Conservation (phyloP, 129 eudicot species). For the Oenanthe sinensis region DNA sequence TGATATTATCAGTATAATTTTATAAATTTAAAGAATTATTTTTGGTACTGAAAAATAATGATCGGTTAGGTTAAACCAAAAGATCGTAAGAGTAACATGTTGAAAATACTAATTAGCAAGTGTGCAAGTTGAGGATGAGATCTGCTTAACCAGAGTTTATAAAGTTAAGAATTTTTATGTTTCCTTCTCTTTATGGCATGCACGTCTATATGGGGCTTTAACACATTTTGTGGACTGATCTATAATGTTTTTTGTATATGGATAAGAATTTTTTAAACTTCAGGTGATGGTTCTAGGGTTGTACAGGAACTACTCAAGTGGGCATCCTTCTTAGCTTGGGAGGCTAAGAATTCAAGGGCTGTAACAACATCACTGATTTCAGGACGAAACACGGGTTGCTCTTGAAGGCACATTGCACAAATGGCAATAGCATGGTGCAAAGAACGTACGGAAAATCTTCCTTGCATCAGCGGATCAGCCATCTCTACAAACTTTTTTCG, state of each 20-base stretch:
- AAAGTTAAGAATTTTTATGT: neutral
- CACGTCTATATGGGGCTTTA: neutral
- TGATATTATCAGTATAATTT: neutral
- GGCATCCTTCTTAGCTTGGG: constrained; percentile 33
- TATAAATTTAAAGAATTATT: neutral
- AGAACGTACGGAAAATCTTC: constrained; percentile 33
- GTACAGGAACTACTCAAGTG: neutral
- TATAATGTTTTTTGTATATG: neutral
- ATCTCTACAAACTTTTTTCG: constrained; percentile 41
- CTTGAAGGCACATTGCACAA: constrained; percentile 70
- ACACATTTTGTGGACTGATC: neutral
- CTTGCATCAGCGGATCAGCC: constrained; percentile 60
- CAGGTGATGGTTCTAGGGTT: constrained; percentile 14
- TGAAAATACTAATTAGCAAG: neutral
- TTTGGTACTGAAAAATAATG: neutral
- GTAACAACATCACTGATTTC: constrained; percentile 50
- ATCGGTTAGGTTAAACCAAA: too few species aligned
- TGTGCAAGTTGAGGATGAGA: neutral
- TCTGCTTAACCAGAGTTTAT: neutral
- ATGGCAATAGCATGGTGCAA: constrained; percentile 50
- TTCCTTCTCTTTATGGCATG: neutral
- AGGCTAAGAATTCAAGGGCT: constrained; percentile 64
- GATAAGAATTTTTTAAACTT: neutral
- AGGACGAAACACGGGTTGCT: constrained; percentile 61
- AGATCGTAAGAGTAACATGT: neutral